Base-by-base conservation (phyloP, 768 basidiomycete species). In the Kwoniella sp. region DNA sequence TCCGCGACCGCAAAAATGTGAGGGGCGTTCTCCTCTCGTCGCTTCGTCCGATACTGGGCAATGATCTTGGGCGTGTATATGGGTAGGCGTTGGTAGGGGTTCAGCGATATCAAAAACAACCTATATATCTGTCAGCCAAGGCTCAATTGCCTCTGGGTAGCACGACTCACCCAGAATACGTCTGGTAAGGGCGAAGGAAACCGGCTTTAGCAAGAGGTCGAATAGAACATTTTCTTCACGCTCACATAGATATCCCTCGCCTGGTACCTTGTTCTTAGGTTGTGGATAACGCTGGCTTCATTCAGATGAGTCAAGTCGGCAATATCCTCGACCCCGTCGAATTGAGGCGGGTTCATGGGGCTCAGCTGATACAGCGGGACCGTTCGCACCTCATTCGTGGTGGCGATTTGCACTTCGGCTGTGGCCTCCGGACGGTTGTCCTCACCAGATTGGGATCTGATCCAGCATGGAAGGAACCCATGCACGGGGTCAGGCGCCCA, bases 341-440 rank as follows among this genome's bases (percentile, higher is more conserved):
- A 99, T 76, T 96, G 95, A 38, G 92, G 92, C 22, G 92, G 92
- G 68, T 96, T 96, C 91, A 93, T 93, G 79, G 92, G 92, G 67
- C 85, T 88, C 33, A 95, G 75, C 19, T 84, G 82, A 59, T 89
- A 86, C 57, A 90, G 80, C 14, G 87, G 85, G 3, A 93, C 81
- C 29, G 70, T 80, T 29, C 84, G 80, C 51, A 84, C 79, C 73
- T 92, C 90, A 71, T 87, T 87, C 34, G 84, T 84, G 3, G 84
- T 80, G 32, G 87, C 86, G 79, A 93, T 83, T 34, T 92, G 79
- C 14, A 96, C 86, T 63, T 92, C 84, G 2, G 84, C 89, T 14
- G 81, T 60, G 4, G 63, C 46, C 11, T 58, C 53, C 7, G 63
- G 52, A 36, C 55, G 48, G 3, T 51, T 51, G 17, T 90, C 88